phyloP scores from a whole-genome alignment of 495 filamentous ascomycete genomes.

The Patellaria atrata region DNA sequence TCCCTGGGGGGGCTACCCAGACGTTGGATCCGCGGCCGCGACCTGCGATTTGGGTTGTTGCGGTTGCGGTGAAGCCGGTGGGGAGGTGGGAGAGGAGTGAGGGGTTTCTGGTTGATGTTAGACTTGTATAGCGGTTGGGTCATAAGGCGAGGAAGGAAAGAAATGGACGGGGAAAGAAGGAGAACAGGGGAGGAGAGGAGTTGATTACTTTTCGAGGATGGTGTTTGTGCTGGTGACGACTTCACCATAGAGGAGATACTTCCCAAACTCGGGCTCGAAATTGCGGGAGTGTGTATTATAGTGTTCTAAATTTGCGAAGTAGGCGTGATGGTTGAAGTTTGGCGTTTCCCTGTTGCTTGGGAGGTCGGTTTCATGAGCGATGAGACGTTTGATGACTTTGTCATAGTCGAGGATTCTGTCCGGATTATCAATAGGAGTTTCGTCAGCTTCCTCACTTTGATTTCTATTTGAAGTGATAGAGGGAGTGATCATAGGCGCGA shows the following conservation, averaged over 20 bases:
- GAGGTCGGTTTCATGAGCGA: slow-evolving; percentile 52
- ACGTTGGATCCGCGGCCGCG: slow-evolving; percentile 83
- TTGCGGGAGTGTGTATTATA: slow-evolving; percentile 45
- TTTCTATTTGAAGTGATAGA: too few species aligned
- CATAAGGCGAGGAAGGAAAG: not conserved
- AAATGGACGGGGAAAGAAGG: not conserved
- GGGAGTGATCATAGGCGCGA: slow-evolving; percentile 3
- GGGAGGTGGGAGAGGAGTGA: slow-evolving; percentile 63
- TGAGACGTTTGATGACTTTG: slow-evolving; percentile 53
- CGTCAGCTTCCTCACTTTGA: slow-evolving; percentile 9
- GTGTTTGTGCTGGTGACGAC: slow-evolving; percentile 91
- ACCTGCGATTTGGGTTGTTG: slow-evolving; percentile 85
- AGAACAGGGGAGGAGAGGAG: not conserved
- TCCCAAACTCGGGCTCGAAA: slow-evolving; percentile 54
- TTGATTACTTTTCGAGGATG: slow-evolving; percentile 69
- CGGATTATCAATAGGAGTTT: slow-evolving; percentile 6
- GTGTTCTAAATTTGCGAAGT: slow-evolving; percentile 53
- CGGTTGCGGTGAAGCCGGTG: slow-evolving; percentile 71
- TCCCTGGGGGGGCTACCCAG: slow-evolving; percentile 84
- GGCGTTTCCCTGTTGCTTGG: slow-evolving; percentile 68
- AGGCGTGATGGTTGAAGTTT: slow-evolving; percentile 74
- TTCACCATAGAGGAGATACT: slow-evolving; percentile 72
- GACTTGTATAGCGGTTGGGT: not conserved
- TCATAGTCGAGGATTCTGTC: slow-evolving; percentile 64
- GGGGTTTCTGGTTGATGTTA: slow-evolving; percentile 45